Base-by-base conservation (phyloP, 768 basidiomycete genomes). In the Auriscalpium vulgare region DNA sequence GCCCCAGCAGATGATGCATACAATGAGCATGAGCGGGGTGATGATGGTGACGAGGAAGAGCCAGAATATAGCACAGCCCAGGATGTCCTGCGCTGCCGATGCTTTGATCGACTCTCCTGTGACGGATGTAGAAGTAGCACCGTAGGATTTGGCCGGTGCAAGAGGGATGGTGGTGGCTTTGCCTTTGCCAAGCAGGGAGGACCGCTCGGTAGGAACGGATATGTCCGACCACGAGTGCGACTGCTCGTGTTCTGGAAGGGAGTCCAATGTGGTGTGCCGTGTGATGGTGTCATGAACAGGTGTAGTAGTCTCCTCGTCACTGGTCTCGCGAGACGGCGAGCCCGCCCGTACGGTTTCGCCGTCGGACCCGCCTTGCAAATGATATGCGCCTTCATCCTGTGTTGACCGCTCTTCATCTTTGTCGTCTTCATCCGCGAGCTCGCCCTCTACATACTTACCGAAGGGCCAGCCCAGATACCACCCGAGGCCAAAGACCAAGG, bases 381-480 rank as follows among this genome's bases (percentile, higher is more conserved):
- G 21, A 21, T 21, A 49, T 13, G 59, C 34, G 37, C 64, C 75
- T 54, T 75, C 72, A 14, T 66, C 74, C 44, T 72, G 72, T 17
- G 67, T 67, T 7, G 71, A 66, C 21, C 66, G 57, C 40, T 75
- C 67, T 37, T 78, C 71, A 23, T 69, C 74, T 8, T 54, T 56
- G 16, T 50, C n/a, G 2, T 53, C 47, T 10, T 65, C 66, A 4
- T 74, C 69, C 38, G 75, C 74, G 21, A 74, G 67, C 57, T 85
- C 85, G 10, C 93, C 91, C 69, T 97, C 94, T 49, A 99, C 91
- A 67, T 98, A 99, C 71, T 97, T 97, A 17, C 97, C 95, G 67
- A 99, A 99, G 2, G 97, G 97, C 97, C 97, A 98, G 19, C 83
- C 82, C 53, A 97, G 80, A 68, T 99, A 99, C 90, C 94, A 97